These are phyloP conservation scores for Yamadazyma diospyri DNA, from an alignment of 1,139 yeast species.

Conservation along the genomic window DNA sequence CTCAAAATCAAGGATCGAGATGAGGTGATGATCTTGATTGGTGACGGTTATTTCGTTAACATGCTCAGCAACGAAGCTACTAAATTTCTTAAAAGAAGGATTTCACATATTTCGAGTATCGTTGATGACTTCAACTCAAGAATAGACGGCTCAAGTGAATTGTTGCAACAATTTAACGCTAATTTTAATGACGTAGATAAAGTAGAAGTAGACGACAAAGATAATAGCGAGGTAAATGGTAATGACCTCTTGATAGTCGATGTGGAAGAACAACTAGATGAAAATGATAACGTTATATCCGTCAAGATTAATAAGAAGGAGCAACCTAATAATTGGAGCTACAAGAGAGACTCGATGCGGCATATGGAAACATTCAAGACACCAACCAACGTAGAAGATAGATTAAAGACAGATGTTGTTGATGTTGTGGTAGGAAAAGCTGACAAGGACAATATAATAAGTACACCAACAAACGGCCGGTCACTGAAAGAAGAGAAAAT, in stretches of 20 bases:
- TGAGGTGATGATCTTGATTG: slow-evolving; percentile 44
- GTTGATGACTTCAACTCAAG: slow-evolving; percentile 33
- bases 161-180: slow-evolving; percentile 30
- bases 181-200: too few species aligned
- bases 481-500: neutral
- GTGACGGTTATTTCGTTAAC: slow-evolving; percentile 60
- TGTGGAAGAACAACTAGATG: slow-evolving; percentile 81
- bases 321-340: neutral
- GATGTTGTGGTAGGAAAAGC: neutral
- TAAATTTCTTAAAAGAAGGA: slow-evolving; percentile 31
- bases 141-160: slow-evolving; percentile 30
- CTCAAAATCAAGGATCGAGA: slow-evolving; percentile 7
- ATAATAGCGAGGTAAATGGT: slow-evolving; percentile 15
- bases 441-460: too few species aligned
- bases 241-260: slow-evolving; percentile 67
- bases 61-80: slow-evolving; percentile 42
- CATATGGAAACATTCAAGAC: too few species aligned
- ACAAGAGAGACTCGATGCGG: neutral
- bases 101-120: slow-evolving; percentile 20
- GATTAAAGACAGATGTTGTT: too few species aligned
- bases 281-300: slow-evolving; percentile 60
- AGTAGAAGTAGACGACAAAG: neutral
- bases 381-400: too few species aligned
- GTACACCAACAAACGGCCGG: too few species aligned
- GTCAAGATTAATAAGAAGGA: slow-evolving; percentile 11